A percentile compares a stretch with the other conserved stretches of the same genome.
These are phyloP conservation scores for Schwanniomyces yamadae DNA, from an alignment of 805 yeast genomes.

Conservation along the genomic window DNA sequence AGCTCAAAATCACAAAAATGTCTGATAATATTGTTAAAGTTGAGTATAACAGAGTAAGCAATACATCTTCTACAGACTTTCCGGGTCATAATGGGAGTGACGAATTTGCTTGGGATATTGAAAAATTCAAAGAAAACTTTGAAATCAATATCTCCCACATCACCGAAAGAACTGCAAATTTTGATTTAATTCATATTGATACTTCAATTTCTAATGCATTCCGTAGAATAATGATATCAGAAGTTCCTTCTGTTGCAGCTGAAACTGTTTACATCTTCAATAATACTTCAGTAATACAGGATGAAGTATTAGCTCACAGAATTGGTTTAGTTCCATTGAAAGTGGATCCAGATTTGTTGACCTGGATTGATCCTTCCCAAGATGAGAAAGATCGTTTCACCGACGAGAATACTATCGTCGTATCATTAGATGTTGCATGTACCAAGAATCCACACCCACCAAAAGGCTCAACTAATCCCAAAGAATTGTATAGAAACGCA, in stretches of 20 bases:
- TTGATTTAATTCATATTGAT: constrained; percentile 83
- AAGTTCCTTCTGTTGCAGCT: constrained; percentile 94
- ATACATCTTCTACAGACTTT: constrained; percentile 85
- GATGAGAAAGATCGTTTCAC: constrained; percentile 70
- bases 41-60: constrained; percentile 87
- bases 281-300: constrained; percentile 96
- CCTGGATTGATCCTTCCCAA: constrained; percentile 71
- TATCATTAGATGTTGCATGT: constrained; percentile 79
- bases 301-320: constrained; percentile 94
- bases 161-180: constrained; percentile 72
- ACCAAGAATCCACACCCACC: constrained; percentile 84
- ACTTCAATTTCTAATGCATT: constrained; percentile 95
- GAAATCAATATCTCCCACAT: constrained; percentile 66
- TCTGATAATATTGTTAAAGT: constrained; percentile 63
- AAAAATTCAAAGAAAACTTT: constrained; percentile 67
- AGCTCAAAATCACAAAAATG: constrained; percentile 14
- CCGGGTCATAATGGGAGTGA: constrained; percentile 76
- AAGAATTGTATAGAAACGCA: constrained; percentile 77
- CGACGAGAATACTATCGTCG: constrained; percentile 85
- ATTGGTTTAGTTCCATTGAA: constrained; percentile 89
- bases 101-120: constrained; percentile 79
- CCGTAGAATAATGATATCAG: constrained; percentile 94
- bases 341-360: constrained; percentile 83
- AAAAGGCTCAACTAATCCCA: constrained; percentile 74
- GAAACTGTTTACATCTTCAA: constrained; percentile 88